Evolutionary conservation across 345 rosid species (phyloP).

Genomic region (Populus ilicifolia): DNA sequence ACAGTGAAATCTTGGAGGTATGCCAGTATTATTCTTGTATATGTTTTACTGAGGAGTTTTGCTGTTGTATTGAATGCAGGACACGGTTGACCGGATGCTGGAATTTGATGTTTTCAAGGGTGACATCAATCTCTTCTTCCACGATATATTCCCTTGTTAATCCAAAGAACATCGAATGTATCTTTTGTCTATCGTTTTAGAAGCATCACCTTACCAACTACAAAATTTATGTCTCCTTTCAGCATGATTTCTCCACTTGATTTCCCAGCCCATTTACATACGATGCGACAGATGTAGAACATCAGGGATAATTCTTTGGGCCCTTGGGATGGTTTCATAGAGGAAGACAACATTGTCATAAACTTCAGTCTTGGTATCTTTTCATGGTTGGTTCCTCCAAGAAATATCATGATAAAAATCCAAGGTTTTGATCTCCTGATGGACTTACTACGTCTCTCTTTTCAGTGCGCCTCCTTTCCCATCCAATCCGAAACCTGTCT

Average conservation of each 20-base stretch:
- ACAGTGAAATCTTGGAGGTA: neutral
- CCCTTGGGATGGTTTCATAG: neutral
- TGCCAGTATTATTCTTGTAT: neutral
- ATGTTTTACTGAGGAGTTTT: neutral
- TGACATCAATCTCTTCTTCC: slow-evolving; percentile 57
- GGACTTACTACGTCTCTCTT: too few relatives aligned
- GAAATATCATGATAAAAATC: too few relatives aligned
- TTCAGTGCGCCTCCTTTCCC: too few relatives aligned
- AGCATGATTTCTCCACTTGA: neutral
- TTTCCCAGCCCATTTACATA: too few relatives aligned
- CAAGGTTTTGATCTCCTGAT: too few relatives aligned
- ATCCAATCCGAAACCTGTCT: too few relatives aligned
- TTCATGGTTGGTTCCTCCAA: too few relatives aligned
- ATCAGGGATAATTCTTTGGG: neutral
- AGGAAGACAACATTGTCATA: neutral
- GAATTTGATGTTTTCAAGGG: slow-evolving; percentile 51
- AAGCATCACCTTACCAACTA: neutral
- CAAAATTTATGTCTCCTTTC: neutral
- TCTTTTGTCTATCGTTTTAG: neutral
- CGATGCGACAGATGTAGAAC: neutral
- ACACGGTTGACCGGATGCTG: slow-evolving; percentile 63
- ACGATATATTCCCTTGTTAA: slow-evolving; percentile 36
- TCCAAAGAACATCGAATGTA: neutral
- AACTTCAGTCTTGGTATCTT: too few relatives aligned
- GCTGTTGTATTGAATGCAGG: slow-evolving; percentile 37